Percentiles rank a stretch among this genome's conserved stretches.
Evolutionary conservation across 495 filamentous ascomycete genomes (phyloP).

Genomic region (Penicillium dipodomyicola): DNA sequence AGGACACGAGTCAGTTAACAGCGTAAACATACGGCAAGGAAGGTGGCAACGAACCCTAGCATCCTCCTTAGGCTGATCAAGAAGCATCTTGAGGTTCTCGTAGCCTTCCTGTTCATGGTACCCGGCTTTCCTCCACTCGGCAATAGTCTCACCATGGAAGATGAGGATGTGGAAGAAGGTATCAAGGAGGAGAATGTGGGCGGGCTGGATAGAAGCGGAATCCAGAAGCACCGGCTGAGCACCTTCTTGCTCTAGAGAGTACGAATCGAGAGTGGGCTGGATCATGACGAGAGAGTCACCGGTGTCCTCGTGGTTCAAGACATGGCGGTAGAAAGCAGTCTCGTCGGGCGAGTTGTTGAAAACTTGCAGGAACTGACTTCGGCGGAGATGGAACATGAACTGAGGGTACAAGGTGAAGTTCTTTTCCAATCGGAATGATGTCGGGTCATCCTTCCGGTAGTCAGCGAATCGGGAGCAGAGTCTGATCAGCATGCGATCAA

Average conservation of each 20-base stretch:
- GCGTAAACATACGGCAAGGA: slow-evolving; percentile 1
- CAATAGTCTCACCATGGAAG: slow-evolving; percentile 97
- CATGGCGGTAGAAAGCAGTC: slow-evolving; percentile 97
- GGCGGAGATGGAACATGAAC: slow-evolving; percentile 98
- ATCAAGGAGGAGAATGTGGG: slow-evolving; percentile 91
- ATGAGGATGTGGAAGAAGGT: slow-evolving; percentile 99
- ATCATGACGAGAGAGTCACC: slow-evolving; percentile 98
- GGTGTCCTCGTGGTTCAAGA: slow-evolving; percentile 96
- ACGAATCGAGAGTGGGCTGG: slow-evolving; percentile 95
- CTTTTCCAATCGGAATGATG: slow-evolving; percentile 97
- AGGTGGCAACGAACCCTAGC: slow-evolving; percentile 65
- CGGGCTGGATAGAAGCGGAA: slow-evolving; percentile 91
- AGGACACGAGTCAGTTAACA: slow-evolving; percentile 17
- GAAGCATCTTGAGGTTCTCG: slow-evolving; percentile 85
- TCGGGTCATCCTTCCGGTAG: slow-evolving; percentile 96
- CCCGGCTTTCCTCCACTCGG: slow-evolving; percentile 96
- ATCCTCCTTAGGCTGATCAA: slow-evolving; percentile 97
- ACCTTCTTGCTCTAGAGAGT: slow-evolving; percentile 92
- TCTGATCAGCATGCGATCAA: slow-evolving; percentile 97
- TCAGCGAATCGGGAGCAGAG: slow-evolving; percentile 96
- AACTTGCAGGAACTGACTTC: slow-evolving; percentile 97
- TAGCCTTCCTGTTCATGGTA: slow-evolving; percentile 99
- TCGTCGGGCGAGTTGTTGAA: slow-evolving; percentile 99
- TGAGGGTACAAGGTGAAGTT: slow-evolving; percentile 99
- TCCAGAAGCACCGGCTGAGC: slow-evolving; percentile 89